phyloP scores from a whole-genome alignment of 768 basidiomycete species.

The Strobilomyces confusus region DNA sequence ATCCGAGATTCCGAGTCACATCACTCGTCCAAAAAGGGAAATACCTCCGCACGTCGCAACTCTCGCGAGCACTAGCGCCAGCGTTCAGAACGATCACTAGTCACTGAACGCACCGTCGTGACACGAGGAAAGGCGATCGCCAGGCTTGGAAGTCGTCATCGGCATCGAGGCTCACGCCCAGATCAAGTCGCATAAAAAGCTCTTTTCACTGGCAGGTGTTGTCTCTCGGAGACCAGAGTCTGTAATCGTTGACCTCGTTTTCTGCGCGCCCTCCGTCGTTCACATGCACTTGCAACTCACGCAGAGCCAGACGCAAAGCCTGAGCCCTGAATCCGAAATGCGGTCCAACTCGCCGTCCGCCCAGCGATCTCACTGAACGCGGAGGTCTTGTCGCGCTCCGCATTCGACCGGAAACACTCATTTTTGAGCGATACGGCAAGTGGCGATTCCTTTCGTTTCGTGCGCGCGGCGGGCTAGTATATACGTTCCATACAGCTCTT shows the following conservation, averaged over 20 bases:
- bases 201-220: constrained; percentile 83
- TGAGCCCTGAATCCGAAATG: too few relatives aligned
- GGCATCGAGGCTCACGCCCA: constrained; percentile 97
- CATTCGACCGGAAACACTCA: too few relatives aligned
- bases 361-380: too few relatives aligned
- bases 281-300: too few relatives aligned
- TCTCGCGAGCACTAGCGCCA: constrained; percentile 4
- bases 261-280: too few relatives aligned
- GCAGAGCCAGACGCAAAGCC: neutral
- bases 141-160: constrained; percentile 85
- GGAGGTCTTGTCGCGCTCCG: too few relatives aligned
- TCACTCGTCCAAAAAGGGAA: constrained; percentile 16
- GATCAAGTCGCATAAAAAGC: constrained; percentile 79
- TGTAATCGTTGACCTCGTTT: too few relatives aligned
- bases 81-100: neutral
- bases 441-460: too few relatives aligned
- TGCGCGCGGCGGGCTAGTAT: neutral
- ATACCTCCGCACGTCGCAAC: constrained; percentile 4
- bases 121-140: constrained; percentile 49
- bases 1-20: too few relatives aligned
- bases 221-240: neutral
- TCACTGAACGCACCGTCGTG: constrained; percentile 7
- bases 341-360: too few relatives aligned
- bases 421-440: too few relatives aligned
- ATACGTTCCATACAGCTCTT: neutral